Base-by-base conservation (phyloP, 495 filamentous ascomycete genomes). In the Penicillium macrosclerotiorum region DNA sequence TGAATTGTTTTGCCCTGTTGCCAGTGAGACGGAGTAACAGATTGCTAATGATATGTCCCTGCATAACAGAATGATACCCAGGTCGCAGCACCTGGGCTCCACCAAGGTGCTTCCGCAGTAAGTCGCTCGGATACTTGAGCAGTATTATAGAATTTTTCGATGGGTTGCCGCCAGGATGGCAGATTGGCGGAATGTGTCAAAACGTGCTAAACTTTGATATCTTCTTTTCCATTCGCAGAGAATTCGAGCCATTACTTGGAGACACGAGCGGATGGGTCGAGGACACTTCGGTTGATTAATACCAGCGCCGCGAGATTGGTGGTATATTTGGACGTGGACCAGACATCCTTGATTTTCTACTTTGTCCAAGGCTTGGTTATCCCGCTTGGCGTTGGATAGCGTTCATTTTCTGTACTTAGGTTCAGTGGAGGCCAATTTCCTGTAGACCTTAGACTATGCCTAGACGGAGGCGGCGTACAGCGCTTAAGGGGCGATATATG, bases 161-260 rank as follows among this genome's bases (percentile, higher is more conserved):
- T 34, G 25, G 45, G 51, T 5, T 46, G 24, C 9, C 62, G 59
- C 61, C 61, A 65, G 1, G 49, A 52, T 1, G 52, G 36, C 8
- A 56, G 13, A 6, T 42, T 47, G 9, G 62, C 48, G 1, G 52
- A 52, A 37, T 65, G 62, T 24, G 49, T 55, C 16, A 63, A 37
- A 18, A 63, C 14, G 34, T 65, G 62, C 25, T 50, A 53, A 4
- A 65, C 51, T 44, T 52, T 31, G 36, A 61, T 33, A 25, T 48
- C 33, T 24, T 54, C 51, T 25, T 63, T 63, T 1, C 57, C 59
- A 37, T 60, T 65, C 1, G 34, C 32, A 4, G 43, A 52, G 35
- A 66, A 66, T 37, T 66, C 62, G 18, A 60, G 62, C 62, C 62
- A 66, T 42, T 63, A 59, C 18, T 50, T 49, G n/a, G 54, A 39